Conservation (phyloP, 2,329 filamentous ascomycete genomes). For the Stachybotrys elegans region DNA sequence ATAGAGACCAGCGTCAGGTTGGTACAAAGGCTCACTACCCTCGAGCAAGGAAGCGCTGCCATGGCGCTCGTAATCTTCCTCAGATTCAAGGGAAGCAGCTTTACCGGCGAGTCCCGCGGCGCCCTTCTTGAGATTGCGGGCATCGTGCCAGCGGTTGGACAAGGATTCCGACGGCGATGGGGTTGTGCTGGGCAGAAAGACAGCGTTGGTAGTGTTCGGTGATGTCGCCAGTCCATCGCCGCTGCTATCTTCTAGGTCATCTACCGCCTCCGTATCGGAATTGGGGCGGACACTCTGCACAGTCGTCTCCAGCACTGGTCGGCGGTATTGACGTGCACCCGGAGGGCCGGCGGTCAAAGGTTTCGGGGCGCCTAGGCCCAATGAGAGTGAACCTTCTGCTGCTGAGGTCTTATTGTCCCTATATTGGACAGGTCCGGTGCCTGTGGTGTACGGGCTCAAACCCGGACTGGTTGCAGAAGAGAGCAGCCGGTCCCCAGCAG, state of each 20-base stretch:
- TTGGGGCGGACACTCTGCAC: too few species aligned
- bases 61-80: too few species aligned
- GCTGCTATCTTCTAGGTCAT: too few species aligned
- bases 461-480: background rate
- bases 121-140: too few species aligned
- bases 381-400: constrained; percentile 17
- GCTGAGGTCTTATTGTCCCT: background rate
- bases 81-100: too few species aligned
- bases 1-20: too few species aligned
- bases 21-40: too few species aligned
- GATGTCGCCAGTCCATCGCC: too few species aligned
- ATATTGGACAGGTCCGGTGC: background rate
- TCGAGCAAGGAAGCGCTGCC: too few species aligned
- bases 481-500: background rate
- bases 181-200: background rate
- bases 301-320: too few species aligned
- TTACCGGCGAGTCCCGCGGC: too few species aligned
- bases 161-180: background rate
- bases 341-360: constrained; percentile 52
- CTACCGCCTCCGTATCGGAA: too few species aligned
- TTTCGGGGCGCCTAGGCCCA: constrained; percentile 37
- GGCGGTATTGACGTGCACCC: constrained; percentile 46
- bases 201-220: background rate
- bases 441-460: background rate
- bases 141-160: background rate